Evolutionary conservation across 768 basidiomycete species (phyloP).

Genomic region (Candolleomyces aberdarensis): DNA sequence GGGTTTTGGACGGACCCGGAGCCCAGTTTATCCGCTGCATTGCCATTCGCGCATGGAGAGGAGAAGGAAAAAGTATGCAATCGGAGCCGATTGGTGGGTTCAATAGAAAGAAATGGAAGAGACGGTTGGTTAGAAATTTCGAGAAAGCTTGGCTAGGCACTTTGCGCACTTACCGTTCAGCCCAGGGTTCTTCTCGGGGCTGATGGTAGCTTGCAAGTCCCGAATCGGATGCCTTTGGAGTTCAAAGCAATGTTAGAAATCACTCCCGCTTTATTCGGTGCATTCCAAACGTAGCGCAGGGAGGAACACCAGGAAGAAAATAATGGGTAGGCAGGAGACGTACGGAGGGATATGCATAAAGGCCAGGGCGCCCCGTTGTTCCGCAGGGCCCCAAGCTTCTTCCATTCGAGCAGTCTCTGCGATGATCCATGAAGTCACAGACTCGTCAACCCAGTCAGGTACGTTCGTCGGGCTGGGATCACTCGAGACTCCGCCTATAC

Average conservation of each 20-base stretch:
- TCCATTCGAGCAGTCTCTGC: slow-evolving; percentile 54
- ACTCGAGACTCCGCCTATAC: slow-evolving; percentile 47
- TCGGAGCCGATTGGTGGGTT: no score
- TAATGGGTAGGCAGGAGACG: no score
- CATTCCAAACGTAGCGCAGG: no score
- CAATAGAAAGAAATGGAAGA: no score
- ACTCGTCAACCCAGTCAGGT: slow-evolving; percentile 67
- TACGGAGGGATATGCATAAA: slow-evolving; percentile 79
- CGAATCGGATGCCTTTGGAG: slow-evolving; percentile 32
- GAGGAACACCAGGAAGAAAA: no score
- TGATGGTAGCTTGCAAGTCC: slow-evolving; percentile 31
- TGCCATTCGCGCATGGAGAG: no score
- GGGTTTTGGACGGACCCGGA: slow-evolving; percentile 64
- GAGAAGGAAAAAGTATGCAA: no score
- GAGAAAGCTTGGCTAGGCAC: background rate
- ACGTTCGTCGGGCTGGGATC: slow-evolving; percentile 34
- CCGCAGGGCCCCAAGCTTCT: slow-evolving; percentile 52
- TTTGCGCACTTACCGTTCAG: slow-evolving; percentile 34
- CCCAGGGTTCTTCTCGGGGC: slow-evolving; percentile 37
- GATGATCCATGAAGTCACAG: slow-evolving; percentile 60
- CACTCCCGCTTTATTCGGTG: slow-evolving; percentile 16
- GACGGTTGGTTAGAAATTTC: background rate
- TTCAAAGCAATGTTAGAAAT: background rate
- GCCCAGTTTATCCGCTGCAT: slow-evolving; percentile 47
- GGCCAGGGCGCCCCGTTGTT: slow-evolving; percentile 53